These are phyloP conservation scores for Acanthamoeba culbertsoni DNA, from an alignment of 208 protist species.

Conservation along the genomic window DNA sequence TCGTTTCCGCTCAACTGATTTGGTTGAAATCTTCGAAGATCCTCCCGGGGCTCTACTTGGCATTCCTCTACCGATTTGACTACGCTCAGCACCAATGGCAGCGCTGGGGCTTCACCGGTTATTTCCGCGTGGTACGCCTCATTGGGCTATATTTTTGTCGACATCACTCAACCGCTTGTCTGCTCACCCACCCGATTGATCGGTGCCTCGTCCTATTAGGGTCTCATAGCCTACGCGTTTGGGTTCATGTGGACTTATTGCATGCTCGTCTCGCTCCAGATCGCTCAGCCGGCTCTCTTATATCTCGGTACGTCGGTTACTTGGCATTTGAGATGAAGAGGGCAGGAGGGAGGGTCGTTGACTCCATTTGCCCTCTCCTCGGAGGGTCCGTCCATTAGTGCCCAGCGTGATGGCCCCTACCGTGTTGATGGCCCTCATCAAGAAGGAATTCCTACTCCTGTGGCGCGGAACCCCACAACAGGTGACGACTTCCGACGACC, in stretches of 20 bases:
- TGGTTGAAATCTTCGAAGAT: background rate
- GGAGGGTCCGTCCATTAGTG: background rate
- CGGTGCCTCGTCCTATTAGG: background rate
- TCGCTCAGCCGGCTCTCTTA: conserved; percentile 57
- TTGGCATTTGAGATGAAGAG: no score
- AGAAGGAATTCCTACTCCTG: conserved; percentile 49
- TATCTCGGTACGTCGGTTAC: conserved; percentile 12
- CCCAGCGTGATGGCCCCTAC: conserved; percentile 41
- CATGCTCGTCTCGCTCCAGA: conserved; percentile 16
- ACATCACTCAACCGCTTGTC: background rate
- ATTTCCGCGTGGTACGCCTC: conserved; percentile 2
- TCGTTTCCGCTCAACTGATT: background rate
- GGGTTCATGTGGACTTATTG: conserved; percentile 50
- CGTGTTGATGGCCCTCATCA: conserved; percentile 12
- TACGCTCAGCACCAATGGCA: background rate
- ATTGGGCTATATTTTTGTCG: background rate
- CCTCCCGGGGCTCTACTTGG: conserved; percentile 58
- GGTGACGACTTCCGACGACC: background rate
- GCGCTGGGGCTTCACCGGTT: background rate
- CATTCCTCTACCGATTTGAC: conserved; percentile 62
- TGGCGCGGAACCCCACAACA: background rate
- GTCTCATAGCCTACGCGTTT: background rate
- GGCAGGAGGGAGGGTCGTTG: no score
- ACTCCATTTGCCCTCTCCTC: background rate
- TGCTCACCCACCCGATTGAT: no score